A percentile compares a stretch with the other conserved stretches of the same genome.
These are phyloP conservation scores for Sporothrix globosa DNA, from an alignment of 2,329 filamentous ascomycete genomes.

Conservation along the genomic window DNA sequence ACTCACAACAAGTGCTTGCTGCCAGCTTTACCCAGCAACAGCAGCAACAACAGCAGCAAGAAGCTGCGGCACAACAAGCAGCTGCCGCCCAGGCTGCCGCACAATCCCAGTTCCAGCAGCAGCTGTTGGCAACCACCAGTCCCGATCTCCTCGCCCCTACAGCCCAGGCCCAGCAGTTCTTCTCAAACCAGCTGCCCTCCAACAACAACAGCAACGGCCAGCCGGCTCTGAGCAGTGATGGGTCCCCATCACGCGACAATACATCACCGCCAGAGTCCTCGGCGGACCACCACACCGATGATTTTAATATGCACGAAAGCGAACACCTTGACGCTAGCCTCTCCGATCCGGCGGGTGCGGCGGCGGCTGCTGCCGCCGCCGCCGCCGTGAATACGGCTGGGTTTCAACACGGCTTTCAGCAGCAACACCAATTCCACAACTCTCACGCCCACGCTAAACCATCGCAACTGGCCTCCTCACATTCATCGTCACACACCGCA, in stretches of 20 bases:
- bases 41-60: conserved; percentile 15
- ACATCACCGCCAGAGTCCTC: conserved; percentile 31
- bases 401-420: conserved; percentile 14
- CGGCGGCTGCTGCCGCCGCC: not conserved
- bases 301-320: conserved; percentile 29
- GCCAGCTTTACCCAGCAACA: conserved; percentile 14
- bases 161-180: conserved; percentile 14
- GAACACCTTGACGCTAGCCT: conserved; percentile 25
- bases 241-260: conserved; percentile 30
- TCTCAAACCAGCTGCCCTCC: not conserved
- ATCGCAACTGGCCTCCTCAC: not conserved
- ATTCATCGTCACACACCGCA: not conserved
- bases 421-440: conserved; percentile 28
- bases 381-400: not conserved
- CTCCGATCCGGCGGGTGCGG: not conserved
- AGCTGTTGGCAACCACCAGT: conserved; percentile 31
- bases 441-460: not conserved
- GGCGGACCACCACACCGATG: conserved; percentile 16
- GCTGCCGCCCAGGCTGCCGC: too few relatives aligned
- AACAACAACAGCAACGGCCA: conserved; percentile 15
- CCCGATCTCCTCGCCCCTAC: conserved; percentile 23
- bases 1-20: not conserved
- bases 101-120: conserved; percentile 30
- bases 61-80: not conserved
- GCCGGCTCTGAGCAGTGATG: conserved; percentile 27